Conservation (phyloP, 1,139 yeast genomes). For the Kodamaea plutei region DNA sequence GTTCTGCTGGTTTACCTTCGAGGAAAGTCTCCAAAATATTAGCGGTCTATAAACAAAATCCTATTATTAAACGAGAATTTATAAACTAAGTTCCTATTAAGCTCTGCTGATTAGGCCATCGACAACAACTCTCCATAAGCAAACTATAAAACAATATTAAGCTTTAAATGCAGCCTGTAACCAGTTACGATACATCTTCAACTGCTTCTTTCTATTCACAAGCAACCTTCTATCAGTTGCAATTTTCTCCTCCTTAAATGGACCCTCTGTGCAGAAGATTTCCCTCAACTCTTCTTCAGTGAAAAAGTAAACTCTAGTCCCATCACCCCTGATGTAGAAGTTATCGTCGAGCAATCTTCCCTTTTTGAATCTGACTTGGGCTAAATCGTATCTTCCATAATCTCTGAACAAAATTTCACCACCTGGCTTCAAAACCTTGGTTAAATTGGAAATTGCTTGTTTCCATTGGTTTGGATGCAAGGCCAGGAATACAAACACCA, state of each 20-base stretch:
- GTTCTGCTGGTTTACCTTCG: too few species aligned
- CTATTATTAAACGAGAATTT: too few species aligned
- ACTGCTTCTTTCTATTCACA: constrained; percentile 85
- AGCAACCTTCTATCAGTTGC: constrained; percentile 88
- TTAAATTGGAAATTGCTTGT: constrained; percentile 67
- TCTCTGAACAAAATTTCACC: constrained; percentile 88
- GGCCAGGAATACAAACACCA: constrained; percentile 93
- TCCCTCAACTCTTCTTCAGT: constrained; percentile 84
- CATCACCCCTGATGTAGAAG: constrained; percentile 95
- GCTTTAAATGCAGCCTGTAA: constrained; percentile 80
- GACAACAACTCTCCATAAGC: too few species aligned
- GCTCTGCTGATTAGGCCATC: too few species aligned
- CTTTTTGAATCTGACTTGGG: constrained; percentile 91
- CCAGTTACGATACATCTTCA: constrained; percentile 98
- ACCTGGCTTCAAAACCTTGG: constrained; percentile 81
- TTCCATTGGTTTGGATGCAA: constrained; percentile 90
- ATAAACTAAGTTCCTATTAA: too few species aligned
- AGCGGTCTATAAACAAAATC: too few species aligned
- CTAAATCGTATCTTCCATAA: constrained; percentile 92
- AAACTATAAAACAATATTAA: too few species aligned
- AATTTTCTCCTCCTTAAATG: constrained; percentile 65
- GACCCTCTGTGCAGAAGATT: constrained; percentile 60
- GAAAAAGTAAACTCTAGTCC: constrained; percentile 94
- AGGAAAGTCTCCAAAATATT: too few species aligned
- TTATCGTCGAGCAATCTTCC: constrained; percentile 85